Percentiles rank a stretch among this genome's conserved stretches.
Evolutionary conservation across 148 eudicot species (phyloP).

Genomic region (Rhododendron molle): DNA sequence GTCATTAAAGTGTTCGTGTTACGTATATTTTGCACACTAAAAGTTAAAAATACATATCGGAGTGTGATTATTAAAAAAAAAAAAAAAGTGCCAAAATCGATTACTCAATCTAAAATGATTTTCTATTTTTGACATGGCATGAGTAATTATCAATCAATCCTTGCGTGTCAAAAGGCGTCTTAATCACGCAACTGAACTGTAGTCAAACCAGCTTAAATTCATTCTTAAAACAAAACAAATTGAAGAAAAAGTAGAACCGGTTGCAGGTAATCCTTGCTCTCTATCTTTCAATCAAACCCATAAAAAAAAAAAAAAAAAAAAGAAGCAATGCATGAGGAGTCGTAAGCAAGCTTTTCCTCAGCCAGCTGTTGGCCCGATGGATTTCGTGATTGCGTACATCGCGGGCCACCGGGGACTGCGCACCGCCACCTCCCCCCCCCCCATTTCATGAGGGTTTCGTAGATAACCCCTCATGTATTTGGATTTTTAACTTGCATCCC

Average conservation of each 20-base stretch:
- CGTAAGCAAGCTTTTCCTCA: background rate
- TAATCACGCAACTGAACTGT: background rate
- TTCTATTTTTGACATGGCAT: background rate
- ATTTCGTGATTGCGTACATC: slow-evolving; percentile 15
- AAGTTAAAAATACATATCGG: background rate
- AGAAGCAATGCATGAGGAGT: background rate
- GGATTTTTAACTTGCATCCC: background rate
- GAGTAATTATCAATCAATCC: background rate
- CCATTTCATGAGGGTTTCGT: background rate
- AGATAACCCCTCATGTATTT: background rate
- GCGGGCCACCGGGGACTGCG: slow-evolving; percentile 11
- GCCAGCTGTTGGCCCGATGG: slow-evolving; percentile 16
- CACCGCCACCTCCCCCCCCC: background rate
- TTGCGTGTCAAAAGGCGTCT: background rate
- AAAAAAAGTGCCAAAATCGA: too few species aligned
- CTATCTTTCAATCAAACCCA: background rate
- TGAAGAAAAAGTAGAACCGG: background rate
- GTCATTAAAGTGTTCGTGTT: background rate
- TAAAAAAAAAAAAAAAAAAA: too few species aligned
- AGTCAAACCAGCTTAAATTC: background rate
- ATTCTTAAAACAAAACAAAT: background rate
- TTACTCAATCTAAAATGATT: too few species aligned
- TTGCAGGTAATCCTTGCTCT: background rate
- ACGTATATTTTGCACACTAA: too few species aligned
- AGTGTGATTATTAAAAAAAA: background rate